Base-by-base conservation (phyloP, 2,329 filamentous ascomycete species). In the Simplicillium sp. region DNA sequence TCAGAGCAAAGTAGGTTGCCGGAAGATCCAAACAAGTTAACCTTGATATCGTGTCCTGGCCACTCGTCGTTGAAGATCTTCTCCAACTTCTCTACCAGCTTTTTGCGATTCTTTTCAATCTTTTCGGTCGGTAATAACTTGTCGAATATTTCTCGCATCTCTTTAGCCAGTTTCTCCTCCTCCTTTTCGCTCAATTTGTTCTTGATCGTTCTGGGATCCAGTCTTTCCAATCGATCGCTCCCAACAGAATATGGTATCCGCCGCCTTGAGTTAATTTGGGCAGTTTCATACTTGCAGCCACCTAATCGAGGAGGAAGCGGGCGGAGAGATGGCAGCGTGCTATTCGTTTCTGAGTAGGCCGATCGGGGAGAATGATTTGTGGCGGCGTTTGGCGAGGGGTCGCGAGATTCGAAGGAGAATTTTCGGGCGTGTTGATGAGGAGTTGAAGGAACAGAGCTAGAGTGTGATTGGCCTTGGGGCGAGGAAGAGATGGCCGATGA, bases 11-110 rank as follows among this genome's bases (percentile, higher is more conserved):
- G 69, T 59, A 92, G 68, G 61, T 98, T 98, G 37, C 92, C 92
- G 4, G 92, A 97, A 5, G 92, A 97, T n/a, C 92, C 92, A 72
- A 98, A 98, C 13, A 97, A 79, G 59, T 92, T 83, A 29, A 96
- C 92, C 50, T 77, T 81, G 55, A 96, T 96, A 46, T 94, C 76
- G 54, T 87, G 83, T 1, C 85, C 87, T 1, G 92, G 92, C 87
- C 90, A 98, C 57, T 94, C 80, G 7, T 85, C 76, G 54, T 94
- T 92, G 58, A 98, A 80, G 33, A 97, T 77, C 50, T 75, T 82
- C 62, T 95, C 85, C 54, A 98, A 66, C 65, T 97, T 98, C 49
- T 73, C 68, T n/a, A 96, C 80, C 51, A 98, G 77, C 53, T 76
- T 79, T 48, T 74, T 70, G 45, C 90, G 75, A 49, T 87, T 81